Base-by-base conservation (phyloP, 2,329 filamentous ascomycete species). In the Cordyceps tenuipes region DNA sequence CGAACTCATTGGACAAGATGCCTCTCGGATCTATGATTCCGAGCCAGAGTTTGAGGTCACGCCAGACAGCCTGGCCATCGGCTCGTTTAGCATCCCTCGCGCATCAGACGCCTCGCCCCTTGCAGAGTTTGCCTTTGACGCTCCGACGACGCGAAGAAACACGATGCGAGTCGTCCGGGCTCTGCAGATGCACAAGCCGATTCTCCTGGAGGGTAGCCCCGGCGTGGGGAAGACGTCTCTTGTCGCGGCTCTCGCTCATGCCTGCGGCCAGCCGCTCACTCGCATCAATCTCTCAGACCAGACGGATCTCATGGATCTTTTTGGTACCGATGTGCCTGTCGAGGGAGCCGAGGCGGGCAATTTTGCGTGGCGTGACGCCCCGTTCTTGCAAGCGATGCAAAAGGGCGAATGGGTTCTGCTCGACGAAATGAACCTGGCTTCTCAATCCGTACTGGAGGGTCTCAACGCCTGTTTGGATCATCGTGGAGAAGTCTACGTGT, bases 391-490 rank as follows among this genome's bases (percentile, higher is more conserved):
- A 70, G 94, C 94, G 0, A 97, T 99, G 93, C 94, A 97, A 70
- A 89, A 85, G 61, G 94, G 94, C 31, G 90, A 96, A 66, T 99
- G 94, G 94, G 94, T 99, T 12, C 78, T 99, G 31, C 81, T 99
- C 0, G 94, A 99, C 69, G 94, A 99, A 77, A 99, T 99, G 94
- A 99, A 99, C 68, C 76, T 99, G 64, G 94, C 95, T 1, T 97
- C 93, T 0, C 94, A 99, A 71, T 96, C 93, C 5, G 92, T 99
- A 2, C 82, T 99, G 1, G 94, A 99, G 75, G 95, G 94, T 63
- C 78, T 99, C 36, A 99, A 99, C 66, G 93, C 94, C 23, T 97
- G 94, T 76, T 81, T 99, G 34, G 94, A 99, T 72, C 95, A 99
- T 71, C 86, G 95, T 73, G 93, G 94, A 61, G 90, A 97, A 72